Evolutionary conservation across 2,329 filamentous ascomycete species (phyloP), one percentile per base, ranked within the genome.

Genomic region (Talaromyces sp.): DNA sequence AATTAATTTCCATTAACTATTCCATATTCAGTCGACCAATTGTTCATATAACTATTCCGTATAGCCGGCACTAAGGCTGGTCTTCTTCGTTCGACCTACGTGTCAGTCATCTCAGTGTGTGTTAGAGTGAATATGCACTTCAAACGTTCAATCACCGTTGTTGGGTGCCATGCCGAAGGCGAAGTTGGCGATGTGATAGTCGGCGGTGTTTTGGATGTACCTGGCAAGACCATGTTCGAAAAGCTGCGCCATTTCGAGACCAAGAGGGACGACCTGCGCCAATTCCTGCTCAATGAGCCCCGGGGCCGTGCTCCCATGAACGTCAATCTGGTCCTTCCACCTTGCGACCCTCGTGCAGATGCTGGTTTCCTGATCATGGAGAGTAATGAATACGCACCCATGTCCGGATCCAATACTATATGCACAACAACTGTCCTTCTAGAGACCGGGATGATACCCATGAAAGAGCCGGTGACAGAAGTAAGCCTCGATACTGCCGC

Each of bases 161-260:
- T 67, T 19, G 65, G 64, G 51, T 66, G 63, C 31, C 65, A 67
- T 43, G 60, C 65, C 33, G 68, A 66, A 59, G 68, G 68, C 4
- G 73, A 76, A 64, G 76, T 80, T 0, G 75, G 79, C 52, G 78
- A 81, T 63, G 79, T 81, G 11, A 73, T 81, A 46, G 71, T 75
- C 10, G 77, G 77, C 15, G 79, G 78, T 17, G 76, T 80, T 2
- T 69, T 76, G 0, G 77, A 81, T 35, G 74, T 66, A 7, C 64
- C 65, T 2, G 64, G 73, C 10, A 72, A 72, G 33, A 79, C 75
- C 17, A 80, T 81, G 78, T 77, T 71, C 58, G 77, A 80, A 3
- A 81, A 81, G 61, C 64, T 81, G 17, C 62, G 70, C 3, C 67
- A 79, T 62, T 77, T 80, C 60, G 66, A 67, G 59, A 67, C 64